A percentile compares a stretch with the other conserved stretches of the same genome.
phyloP scores from a whole-genome alignment of 257 asterid genomes.

The Capsicum pubescens region DNA sequence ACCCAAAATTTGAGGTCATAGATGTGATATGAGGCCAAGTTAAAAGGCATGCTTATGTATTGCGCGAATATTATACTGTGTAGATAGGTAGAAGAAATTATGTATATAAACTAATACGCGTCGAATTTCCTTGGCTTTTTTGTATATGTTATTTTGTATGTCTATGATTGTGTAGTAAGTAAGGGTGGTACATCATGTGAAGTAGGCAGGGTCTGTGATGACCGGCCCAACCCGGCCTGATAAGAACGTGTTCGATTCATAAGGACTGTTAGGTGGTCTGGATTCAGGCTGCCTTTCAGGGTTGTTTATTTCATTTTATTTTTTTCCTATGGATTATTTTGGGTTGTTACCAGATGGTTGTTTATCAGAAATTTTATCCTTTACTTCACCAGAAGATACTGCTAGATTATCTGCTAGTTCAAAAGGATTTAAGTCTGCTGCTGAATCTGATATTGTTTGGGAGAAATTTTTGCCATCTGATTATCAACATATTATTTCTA shows the following conservation, averaged over 20 bases:
- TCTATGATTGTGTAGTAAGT: not conserved
- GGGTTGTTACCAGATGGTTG: slow-evolving; percentile 36
- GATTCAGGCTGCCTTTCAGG: too few relatives aligned
- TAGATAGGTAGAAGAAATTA: too few relatives aligned
- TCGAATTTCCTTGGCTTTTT: too few relatives aligned
- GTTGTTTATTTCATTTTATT: not conserved
- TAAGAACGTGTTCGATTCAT: too few relatives aligned
- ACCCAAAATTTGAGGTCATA: too few relatives aligned
- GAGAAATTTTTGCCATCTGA: slow-evolving; percentile 27
- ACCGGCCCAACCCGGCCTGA: too few relatives aligned
- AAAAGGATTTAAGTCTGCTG: slow-evolving; percentile 35
- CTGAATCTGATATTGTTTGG: slow-evolving; percentile 42
- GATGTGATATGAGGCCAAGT: too few relatives aligned
- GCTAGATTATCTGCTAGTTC: slow-evolving; percentile 27
- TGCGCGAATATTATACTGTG: too few relatives aligned
- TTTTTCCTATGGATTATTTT: not conserved
- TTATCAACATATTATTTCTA: slow-evolving; percentile 17
- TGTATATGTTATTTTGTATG: not conserved
- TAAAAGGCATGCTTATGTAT: too few relatives aligned
- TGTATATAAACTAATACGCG: too few relatives aligned
- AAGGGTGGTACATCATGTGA: not conserved
- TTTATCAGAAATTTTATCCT: slow-evolving; percentile 33
- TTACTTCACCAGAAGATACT: slow-evolving; percentile 38
- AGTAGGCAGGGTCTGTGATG: too few relatives aligned
- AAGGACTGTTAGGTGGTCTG: too few relatives aligned